Evolutionary conservation across 352 stramenopile species (phyloP), one percentile per base, ranked within the genome.

Genomic region (Pythium aristosporum): DNA sequence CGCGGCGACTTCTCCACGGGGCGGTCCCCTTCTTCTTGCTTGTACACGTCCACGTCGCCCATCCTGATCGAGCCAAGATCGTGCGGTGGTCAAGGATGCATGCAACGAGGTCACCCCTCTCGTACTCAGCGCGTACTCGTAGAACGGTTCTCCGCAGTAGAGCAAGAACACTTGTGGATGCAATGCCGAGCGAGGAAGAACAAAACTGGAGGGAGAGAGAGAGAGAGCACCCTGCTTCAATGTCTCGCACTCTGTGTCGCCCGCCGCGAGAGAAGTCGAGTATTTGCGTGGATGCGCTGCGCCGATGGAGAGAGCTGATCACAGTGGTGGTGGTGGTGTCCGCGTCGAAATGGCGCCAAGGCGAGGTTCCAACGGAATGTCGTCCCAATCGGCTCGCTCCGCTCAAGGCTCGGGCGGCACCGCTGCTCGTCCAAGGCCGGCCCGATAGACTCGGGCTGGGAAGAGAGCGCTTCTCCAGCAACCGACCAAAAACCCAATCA

Each of bases 1-100:
- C 86, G 83, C 21, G 86, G 86, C 41, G 86, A 94, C 48, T 82
- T 76, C 69, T 94, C 86, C 57, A 92, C 68, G 7, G 83, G 82
- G 3, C 84, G 84, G 42, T 93, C 84, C 23, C 81, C 79, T 54
- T 90, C 86, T 39, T 91, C 82, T 12, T 78, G 67, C 69, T 83
- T 82, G 74, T 89, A 91, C 63, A 88, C 70, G 64, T 88, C 82
- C 56, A 61, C 73, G 36, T 91, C 80, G 52, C 87, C 75, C 82
- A 91, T 67, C 23, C 18, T 39, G 25, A 30, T 5, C 25, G 3
- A 30, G 3, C 37, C 2, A 42, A 12, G 37, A 42, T 42, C 37
- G 15, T 42, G 37, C 37, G 15, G 15, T 42, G 37, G 11, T 42
- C 15, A 2, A 12, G 2, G 37, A 12, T 16, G 15, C 37, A 42